Evolutionary conservation across 192 early-diverging fungal species (phyloP).

Genomic region (Funneliformis geosporum): DNA sequence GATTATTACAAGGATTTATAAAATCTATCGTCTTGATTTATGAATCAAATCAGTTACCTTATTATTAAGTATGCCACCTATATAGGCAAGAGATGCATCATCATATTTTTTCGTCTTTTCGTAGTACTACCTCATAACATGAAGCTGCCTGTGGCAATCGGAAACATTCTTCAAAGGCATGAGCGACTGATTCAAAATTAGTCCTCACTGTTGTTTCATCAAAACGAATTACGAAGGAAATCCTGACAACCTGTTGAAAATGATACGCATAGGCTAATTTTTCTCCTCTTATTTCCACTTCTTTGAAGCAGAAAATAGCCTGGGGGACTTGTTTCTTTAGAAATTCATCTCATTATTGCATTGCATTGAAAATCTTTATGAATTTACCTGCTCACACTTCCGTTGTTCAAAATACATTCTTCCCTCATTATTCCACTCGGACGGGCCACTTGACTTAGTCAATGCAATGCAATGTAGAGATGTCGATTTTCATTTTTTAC

Average conservation of each 20-base stretch:
- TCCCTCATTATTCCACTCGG: slow-evolving; percentile 9
- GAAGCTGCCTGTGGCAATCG: neutral
- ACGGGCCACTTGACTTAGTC: slow-evolving; percentile 3
- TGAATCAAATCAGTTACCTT: no score
- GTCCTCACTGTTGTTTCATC: neutral
- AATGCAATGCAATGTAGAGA: neutral
- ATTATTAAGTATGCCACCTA: no score
- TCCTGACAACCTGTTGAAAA: slow-evolving; percentile 5
- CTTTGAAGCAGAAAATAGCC: slow-evolving; percentile 25
- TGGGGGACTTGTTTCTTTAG: neutral
- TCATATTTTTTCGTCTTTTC: no score
- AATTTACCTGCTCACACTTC: slow-evolving; percentile 18
- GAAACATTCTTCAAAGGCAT: neutral
- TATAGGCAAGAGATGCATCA: no score
- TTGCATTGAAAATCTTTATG: neutral
- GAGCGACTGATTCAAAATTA: neutral
- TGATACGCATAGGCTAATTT: slow-evolving; percentile 11
- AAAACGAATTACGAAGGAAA: slow-evolving; percentile 2
- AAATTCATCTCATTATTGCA: neutral
- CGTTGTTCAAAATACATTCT: neutral
- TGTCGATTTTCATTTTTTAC: neutral
- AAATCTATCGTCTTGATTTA: no score
- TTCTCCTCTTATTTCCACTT: neutral
- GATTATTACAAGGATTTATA: no score
- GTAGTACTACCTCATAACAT: slow-evolving; percentile 28